A percentile compares a stretch with the other conserved stretches of the same genome.
Conservation (phyloP, 768 basidiomycete genomes). For the Punctularia strigosozonata region DNA sequence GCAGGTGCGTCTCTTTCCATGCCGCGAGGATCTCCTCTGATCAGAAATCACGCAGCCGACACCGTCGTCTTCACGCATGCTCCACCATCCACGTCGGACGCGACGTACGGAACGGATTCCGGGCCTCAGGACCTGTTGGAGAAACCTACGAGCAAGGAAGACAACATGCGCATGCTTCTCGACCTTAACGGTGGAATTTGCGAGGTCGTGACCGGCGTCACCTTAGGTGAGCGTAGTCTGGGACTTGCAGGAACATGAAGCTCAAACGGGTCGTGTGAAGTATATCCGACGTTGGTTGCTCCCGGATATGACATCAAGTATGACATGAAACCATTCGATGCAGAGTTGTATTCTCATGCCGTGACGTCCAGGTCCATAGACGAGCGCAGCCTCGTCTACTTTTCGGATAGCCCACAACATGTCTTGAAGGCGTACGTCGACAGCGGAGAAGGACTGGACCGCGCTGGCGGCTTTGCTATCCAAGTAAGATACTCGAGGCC, state of each 20-base stretch:
- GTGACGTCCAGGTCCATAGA: constrained; percentile 52
- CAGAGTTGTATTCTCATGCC: neutral
- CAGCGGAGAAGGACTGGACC: constrained; percentile 73
- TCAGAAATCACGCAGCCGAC: constrained; percentile 52
- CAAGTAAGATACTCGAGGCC: constrained; percentile 42
- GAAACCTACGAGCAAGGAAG: constrained; percentile 70
- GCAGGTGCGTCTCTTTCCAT: constrained; percentile 31
- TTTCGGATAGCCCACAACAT: constrained; percentile 47
- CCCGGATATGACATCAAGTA: constrained; percentile 71
- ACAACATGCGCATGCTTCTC: constrained; percentile 79
- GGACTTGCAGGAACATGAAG: neutral
- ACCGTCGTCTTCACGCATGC: constrained; percentile 86
- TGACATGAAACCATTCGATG: constrained; percentile 6
- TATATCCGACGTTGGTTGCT: constrained; percentile 61
- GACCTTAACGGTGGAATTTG: constrained; percentile 81
- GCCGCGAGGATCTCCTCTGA: neutral
- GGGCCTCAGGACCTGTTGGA: constrained; percentile 70
- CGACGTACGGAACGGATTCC: constrained; percentile 43
- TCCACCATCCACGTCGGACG: constrained; percentile 42
- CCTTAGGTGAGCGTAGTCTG: constrained; percentile 43
- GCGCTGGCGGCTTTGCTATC: constrained; percentile 91
- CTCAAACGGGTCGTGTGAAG: constrained; percentile 26
- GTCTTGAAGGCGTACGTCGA: constrained; percentile 73
- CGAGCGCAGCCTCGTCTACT: constrained; percentile 71
- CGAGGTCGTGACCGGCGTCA: constrained; percentile 88